A percentile compares a stretch with the other conserved stretches of the same genome.
Evolutionary conservation across 179 eudicot species (phyloP).

Genomic region (Actinidia chinensis): DNA sequence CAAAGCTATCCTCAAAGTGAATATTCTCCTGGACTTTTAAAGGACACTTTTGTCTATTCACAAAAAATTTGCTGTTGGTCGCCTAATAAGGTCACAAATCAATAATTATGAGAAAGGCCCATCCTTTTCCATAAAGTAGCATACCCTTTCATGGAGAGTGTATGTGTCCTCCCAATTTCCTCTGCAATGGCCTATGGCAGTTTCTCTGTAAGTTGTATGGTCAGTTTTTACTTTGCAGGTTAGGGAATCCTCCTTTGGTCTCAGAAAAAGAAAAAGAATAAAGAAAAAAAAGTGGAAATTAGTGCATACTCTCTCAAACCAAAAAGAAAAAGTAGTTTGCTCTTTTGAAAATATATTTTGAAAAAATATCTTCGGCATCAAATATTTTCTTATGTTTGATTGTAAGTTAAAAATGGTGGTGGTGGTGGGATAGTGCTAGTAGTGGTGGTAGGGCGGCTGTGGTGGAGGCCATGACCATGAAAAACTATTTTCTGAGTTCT

Average conservation of each 20-base stretch:
- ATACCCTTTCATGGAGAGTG: not conserved
- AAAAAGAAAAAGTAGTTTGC: not conserved
- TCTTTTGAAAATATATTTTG: not conserved
- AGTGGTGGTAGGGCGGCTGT: no score
- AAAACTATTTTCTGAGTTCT: no score
- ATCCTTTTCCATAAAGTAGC: not conserved
- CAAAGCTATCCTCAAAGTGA: not conserved
- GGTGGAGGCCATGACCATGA: no score
- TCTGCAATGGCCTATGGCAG: not conserved
- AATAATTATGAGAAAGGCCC: not conserved
- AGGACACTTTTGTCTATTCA: not conserved
- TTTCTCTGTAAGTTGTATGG: not conserved
- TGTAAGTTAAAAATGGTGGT: no score
- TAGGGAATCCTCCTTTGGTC: not conserved
- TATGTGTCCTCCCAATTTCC: not conserved
- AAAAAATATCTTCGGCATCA: no score
- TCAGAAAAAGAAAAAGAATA: not conserved
- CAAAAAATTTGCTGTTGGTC: no score
- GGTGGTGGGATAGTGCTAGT: no score
- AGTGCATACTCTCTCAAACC: not conserved
- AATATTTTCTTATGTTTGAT: no score
- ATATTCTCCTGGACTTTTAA: not conserved
- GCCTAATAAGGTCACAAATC: no score
- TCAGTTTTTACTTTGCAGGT: slow-evolving; percentile 1
- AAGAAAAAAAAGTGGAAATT: not conserved